Percentiles rank a stretch among this genome's conserved stretches.
phyloP scores from a whole-genome alignment of 2,329 filamentous ascomycete genomes.

The Neopestalotiopsis sp. region DNA sequence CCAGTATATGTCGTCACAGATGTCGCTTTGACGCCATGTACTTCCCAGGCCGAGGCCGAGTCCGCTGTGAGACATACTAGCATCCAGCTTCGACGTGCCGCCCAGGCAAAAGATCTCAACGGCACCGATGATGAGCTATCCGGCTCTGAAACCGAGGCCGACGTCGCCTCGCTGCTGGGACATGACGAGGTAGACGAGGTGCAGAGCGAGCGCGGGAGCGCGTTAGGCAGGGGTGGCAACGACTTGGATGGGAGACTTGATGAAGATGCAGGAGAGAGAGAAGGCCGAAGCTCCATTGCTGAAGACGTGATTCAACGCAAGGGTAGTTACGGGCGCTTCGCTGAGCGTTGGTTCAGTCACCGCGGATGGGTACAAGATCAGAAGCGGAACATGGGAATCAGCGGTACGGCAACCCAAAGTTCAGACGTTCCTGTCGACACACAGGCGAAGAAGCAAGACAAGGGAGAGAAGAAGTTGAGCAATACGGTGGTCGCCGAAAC shows the following conservation, averaged over 20 bases:
- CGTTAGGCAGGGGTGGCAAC: conserved; percentile 24
- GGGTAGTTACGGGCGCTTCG: conserved; percentile 87
- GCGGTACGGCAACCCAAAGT: conserved; percentile 39
- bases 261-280: conserved; percentile 26
- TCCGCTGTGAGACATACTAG: conserved; percentile 71
- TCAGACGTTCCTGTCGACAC: conserved; percentile 24
- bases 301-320: conserved; percentile 86
- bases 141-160: conserved; percentile 53
- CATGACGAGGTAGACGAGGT: conserved; percentile 37
- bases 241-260: conserved; percentile 32
- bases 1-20: conserved; percentile 89
- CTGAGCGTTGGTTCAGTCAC: conserved; percentile 88
- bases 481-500: conserved; percentile 34
- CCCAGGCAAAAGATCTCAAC: conserved; percentile 22
- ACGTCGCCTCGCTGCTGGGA: conserved; percentile 45
- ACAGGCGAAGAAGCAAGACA: conserved; percentile 24
- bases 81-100: conserved; percentile 44
- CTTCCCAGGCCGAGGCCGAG: conserved; percentile 75
- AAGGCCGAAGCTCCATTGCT: conserved; percentile 68
- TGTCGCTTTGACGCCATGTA: conserved; percentile 87
- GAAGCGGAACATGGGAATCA: conserved; percentile 73
- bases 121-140: conserved; percentile 28
- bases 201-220: conserved; percentile 32
- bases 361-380: conserved; percentile 80
- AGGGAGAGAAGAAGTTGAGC: conserved; percentile 33